A percentile compares a stretch with the other conserved stretches of the same genome.
Evolutionary conservation across 306 rosid genomes (phyloP).

Genomic region (Nissolia schottii): DNA sequence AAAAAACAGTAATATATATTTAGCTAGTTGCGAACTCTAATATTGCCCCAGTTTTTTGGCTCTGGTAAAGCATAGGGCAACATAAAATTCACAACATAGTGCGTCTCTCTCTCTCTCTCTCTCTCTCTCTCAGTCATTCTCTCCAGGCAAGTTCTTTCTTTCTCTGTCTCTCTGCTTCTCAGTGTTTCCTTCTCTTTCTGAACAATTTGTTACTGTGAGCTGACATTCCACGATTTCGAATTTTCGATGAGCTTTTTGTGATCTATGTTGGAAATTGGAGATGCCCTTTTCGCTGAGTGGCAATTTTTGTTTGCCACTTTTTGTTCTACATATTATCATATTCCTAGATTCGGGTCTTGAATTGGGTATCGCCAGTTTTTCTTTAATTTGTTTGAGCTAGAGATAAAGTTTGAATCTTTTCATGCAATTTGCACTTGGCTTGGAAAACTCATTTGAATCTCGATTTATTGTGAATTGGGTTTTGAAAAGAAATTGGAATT

Average conservation of each 20-base stretch:
- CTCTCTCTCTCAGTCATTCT: conserved; percentile 9
- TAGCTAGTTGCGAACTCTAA: no score
- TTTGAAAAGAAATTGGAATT: not conserved
- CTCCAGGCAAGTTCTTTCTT: conserved; percentile 35
- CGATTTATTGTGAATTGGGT: conserved; percentile 18
- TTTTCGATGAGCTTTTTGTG: not conserved
- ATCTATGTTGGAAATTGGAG: conserved; percentile 1
- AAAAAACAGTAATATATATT: no score
- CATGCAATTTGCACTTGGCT: not conserved
- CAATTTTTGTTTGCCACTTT: not conserved
- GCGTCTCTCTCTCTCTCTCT: not conserved
- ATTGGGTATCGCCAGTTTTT: conserved; percentile 13
- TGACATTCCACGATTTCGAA: not conserved
- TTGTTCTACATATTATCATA: not conserved
- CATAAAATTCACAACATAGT: not conserved
- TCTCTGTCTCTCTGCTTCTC: conserved; percentile 13
- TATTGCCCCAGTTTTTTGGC: no score
- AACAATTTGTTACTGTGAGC: conserved; percentile 10
- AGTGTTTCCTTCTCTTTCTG: conserved; percentile 12
- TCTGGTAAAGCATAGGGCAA: not conserved
- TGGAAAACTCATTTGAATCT: not conserved
- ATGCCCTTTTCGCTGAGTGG: conserved; percentile 14
- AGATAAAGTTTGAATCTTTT: conserved; percentile 16
- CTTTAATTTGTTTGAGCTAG: not conserved
- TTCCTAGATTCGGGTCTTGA: conserved; percentile 18